Percentiles rank a stretch among this genome's conserved stretches.
phyloP scores from a whole-genome alignment of 139 green algal species.

The Volvox africanus region DNA sequence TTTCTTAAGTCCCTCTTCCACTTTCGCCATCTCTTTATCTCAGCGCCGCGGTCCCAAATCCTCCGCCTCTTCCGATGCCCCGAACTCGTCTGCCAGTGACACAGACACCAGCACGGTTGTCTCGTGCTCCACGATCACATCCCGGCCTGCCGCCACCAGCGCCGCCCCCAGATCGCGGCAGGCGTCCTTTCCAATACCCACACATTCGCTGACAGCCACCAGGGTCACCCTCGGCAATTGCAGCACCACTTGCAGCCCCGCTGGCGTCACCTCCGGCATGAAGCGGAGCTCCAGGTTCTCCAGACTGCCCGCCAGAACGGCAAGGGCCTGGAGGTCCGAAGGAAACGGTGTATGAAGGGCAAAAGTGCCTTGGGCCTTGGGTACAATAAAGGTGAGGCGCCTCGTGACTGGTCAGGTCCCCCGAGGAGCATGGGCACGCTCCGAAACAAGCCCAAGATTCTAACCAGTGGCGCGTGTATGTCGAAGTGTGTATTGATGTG shows the following conservation, averaged over 20 bases:
- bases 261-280: not conserved
- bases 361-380: no score
- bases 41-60: no score
- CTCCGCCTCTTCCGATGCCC: not conserved
- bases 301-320: not conserved
- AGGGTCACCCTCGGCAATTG: not conserved
- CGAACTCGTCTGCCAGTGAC: conserved; percentile 19
- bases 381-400: no score
- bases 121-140: conserved; percentile 21
- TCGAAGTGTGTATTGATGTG: no score
- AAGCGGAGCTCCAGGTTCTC: conserved; percentile 17
- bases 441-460: no score
- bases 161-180: not conserved
- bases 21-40: no score
- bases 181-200: not conserved
- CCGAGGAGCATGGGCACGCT: no score
- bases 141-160: conserved; percentile 22
- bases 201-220: not conserved
- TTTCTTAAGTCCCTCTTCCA: no score
- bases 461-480: no score
- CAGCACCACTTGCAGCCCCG: not conserved
- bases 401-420: no score
- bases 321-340: not conserved
- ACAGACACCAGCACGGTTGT: not conserved
- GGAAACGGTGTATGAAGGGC: no score